A percentile compares a stretch with the other conserved stretches of the same genome.
These are phyloP conservation scores for Trametes punicea DNA, from an alignment of 768 basidiomycete species.

Conservation along the genomic window DNA sequence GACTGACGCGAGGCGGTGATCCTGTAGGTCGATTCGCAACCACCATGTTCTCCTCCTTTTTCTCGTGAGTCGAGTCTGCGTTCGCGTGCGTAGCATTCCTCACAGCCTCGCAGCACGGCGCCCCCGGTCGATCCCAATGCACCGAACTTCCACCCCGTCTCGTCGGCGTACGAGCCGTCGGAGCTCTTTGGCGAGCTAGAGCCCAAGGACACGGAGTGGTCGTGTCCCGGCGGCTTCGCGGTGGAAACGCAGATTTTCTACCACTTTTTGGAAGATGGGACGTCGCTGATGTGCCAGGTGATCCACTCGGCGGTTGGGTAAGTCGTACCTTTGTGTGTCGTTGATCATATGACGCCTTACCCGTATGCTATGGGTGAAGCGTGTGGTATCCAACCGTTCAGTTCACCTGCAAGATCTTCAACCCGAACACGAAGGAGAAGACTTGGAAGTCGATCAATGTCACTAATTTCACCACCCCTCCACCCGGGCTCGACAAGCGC, in stretches of 20 bases:
- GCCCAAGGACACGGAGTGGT: constrained; percentile 76
- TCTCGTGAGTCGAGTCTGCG: constrained; percentile 59
- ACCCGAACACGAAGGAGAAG: constrained; percentile 69
- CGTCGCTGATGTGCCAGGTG: constrained; percentile 74
- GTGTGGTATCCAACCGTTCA: constrained; percentile 94
- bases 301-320: constrained; percentile 90
- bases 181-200: constrained; percentile 76
- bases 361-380: constrained; percentile 37
- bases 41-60: constrained; percentile 74
- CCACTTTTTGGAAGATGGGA: constrained; percentile 75
- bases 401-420: constrained; percentile 85
- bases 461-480: constrained; percentile 71
- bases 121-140: constrained; percentile 61
- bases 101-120: constrained; percentile 41
- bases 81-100: constrained; percentile 5
- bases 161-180: constrained; percentile 48
- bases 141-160: constrained; percentile 82
- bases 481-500: constrained; percentile 78
- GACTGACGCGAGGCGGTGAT: neutral
- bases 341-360: neutral
- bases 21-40: constrained; percentile 17
- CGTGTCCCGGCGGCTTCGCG: constrained; percentile 76
- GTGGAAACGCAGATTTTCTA: constrained; percentile 94
- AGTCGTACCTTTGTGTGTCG: constrained; percentile 31
- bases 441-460: constrained; percentile 89